These are phyloP conservation scores for Nothophytophthora sp. DNA, from an alignment of 352 stramenopile species.

Conservation along the genomic window DNA sequence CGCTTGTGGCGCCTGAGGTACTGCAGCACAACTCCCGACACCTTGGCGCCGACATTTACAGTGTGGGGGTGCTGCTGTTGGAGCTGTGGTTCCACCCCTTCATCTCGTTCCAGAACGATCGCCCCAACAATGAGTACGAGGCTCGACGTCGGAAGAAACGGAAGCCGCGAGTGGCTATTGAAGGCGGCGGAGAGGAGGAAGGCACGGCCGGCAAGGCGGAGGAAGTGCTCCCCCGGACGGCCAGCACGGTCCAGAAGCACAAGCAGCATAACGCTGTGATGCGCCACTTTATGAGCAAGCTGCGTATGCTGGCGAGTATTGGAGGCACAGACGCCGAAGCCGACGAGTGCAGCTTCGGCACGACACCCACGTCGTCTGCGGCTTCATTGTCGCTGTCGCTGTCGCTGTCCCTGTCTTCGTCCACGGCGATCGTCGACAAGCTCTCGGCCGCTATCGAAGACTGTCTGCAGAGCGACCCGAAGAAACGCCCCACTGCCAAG, in stretches of 20 bases:
- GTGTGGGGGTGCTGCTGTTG: constrained; percentile 51
- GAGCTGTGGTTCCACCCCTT: constrained; percentile 59
- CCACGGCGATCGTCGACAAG: constrained; percentile 42
- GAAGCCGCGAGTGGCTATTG: constrained; percentile 15
- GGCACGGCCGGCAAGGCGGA: constrained; percentile 6
- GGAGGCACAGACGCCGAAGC: constrained; percentile 22
- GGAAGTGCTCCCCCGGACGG: constrained; percentile 17
- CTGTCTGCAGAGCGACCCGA: constrained; percentile 62
- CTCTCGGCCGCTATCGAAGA: constrained; percentile 48
- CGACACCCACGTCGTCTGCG: constrained; percentile 38
- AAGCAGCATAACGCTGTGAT: constrained; percentile 41
- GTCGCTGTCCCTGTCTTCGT: constrained; percentile 28
- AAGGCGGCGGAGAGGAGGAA: constrained; percentile 12
- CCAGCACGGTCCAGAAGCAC: constrained; percentile 19
- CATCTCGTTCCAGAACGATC: constrained; percentile 36
- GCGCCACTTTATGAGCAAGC: constrained; percentile 50
- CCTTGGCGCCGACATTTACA: constrained; percentile 57
- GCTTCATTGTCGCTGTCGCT: constrained; percentile 30
- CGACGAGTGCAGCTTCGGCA: constrained; percentile 47
- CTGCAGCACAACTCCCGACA: constrained; percentile 34
- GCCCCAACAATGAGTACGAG: constrained; percentile 14
- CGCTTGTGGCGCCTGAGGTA: constrained; percentile 50
- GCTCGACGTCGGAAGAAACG: constrained; percentile 11
- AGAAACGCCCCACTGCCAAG: constrained; percentile 53
- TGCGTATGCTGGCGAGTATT: constrained; percentile 41